Base-by-base conservation (phyloP, 257 asterid genomes). In the Datura wrightii region DNA sequence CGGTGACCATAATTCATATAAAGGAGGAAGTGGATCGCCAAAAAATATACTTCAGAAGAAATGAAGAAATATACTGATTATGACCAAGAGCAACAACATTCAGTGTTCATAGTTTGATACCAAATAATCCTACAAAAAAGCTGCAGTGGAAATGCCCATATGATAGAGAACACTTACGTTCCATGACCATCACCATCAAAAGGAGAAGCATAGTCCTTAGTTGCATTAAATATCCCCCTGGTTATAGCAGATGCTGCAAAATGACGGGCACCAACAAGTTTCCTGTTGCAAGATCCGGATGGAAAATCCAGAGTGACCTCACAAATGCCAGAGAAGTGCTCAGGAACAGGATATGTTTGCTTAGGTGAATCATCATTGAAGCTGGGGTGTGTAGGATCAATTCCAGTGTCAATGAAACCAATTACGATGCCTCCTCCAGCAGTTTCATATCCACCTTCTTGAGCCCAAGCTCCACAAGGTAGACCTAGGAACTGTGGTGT, bases 171-270 rank as follows among this genome's bases (percentile, higher is more conserved):
- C 36, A 92, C 99, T 89, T 91, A 97, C 99, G 98, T 95, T 83
- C 99, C 99, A 85, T 97, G 99, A 86, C 99, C 99, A 88, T 95
- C 98, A 36, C 94, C 99, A 87, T 97, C 99, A 86, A 79, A 92
- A 0, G 99, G 99, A 7, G 99, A 97, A 85, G 99, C 98, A 88
- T 90, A 97, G 88, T 97, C 99, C 90, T 95, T 93, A 36, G 97
- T 86, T 81, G 98, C 97, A 88, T 97, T 97, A 85, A 97, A 97
- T 82, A 97, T 97, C 87, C 99, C 99, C 86, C 98, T 90, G 31
- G 97, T 97, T 78, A 97, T 97, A 36, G 99, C 99, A 42, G 99
- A 97, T 46, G 99, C 98, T 4, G 99, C 99, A 82, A 97, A 97
- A 90, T 97, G 99, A 31, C 98, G 98, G 60, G 99, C 99, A 56